Evolutionary conservation across 108 stramenopile species (phyloP).

Genomic region (Cyclotella sp.): DNA sequence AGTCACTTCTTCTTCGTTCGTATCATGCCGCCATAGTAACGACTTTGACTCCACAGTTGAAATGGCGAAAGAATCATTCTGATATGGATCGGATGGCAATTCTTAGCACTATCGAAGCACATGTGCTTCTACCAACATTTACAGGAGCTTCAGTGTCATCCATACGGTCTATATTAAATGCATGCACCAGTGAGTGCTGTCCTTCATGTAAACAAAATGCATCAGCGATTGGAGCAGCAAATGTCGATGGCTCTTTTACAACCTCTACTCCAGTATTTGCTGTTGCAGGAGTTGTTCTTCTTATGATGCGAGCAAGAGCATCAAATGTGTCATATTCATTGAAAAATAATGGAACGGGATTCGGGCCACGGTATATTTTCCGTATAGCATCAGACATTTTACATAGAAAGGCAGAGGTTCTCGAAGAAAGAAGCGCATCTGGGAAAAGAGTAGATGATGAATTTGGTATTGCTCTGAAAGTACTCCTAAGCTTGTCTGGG

Average conservation of each 20-base stretch:
- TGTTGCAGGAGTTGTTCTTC: conserved; percentile 37
- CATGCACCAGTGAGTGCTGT: conserved; percentile 34
- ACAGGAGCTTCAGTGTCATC: conserved; percentile 33
- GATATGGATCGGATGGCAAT: conserved; percentile 26
- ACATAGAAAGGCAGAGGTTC: conserved; percentile 7
- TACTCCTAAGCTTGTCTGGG: conserved; percentile 27
- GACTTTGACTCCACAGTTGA: conserved; percentile 1
- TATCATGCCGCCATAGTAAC: conserved; percentile 43
- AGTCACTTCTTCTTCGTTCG: conserved; percentile 30
- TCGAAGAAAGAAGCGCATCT: not conserved
- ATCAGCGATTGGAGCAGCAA: not conserved
- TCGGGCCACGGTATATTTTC: conserved; percentile 42
- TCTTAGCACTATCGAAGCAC: conserved; percentile 37
- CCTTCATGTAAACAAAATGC: conserved; percentile 18
- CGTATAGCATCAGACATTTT: conserved; percentile 40
- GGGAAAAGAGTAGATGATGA: conserved; percentile 22
- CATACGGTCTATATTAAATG: conserved; percentile 32
- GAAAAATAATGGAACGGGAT: conserved; percentile 1
- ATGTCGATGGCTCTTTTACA: not conserved
- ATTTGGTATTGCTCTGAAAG: conserved; percentile 26
- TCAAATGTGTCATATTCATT: conserved; percentile 26
- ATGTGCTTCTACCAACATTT: conserved; percentile 45
- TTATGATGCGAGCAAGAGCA: conserved; percentile 40
- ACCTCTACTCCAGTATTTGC: conserved; percentile 32
- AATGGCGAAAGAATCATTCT: not conserved